These are phyloP conservation scores for Linnemannia exigua DNA, from an alignment of 192 early-diverging fungal species.

Conservation along the genomic window DNA sequence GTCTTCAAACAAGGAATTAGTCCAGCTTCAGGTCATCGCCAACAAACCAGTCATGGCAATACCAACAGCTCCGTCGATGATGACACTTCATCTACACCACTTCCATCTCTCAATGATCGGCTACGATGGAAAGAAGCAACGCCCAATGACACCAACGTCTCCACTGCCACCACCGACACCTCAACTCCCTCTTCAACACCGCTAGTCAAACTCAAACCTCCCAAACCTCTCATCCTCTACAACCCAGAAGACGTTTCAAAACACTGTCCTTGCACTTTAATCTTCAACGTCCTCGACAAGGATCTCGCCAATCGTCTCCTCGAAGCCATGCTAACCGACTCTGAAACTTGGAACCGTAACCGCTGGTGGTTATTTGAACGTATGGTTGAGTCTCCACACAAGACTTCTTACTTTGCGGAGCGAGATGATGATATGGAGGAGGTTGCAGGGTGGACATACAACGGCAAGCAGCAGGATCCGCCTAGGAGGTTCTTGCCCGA, in stretches of 20 bases:
- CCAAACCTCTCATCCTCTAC: slow-evolving; percentile 48
- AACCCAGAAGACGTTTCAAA: slow-evolving; percentile 44
- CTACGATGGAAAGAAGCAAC: slow-evolving; percentile 43
- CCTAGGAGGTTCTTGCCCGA: slow-evolving; percentile 48
- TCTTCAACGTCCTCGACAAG: slow-evolving; percentile 49
- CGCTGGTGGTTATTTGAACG: slow-evolving; percentile 60
- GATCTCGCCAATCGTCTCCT: slow-evolving; percentile 49
- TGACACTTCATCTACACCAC: background rate
- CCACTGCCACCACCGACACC: background rate
- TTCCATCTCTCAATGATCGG: slow-evolving; percentile 38
- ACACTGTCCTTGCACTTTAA: slow-evolving; percentile 48
- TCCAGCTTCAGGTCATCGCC: background rate
- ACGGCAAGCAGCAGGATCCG: slow-evolving; percentile 31
- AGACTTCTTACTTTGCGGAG: slow-evolving; percentile 49
- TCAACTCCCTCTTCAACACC: background rate
- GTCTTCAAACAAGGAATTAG: background rate
- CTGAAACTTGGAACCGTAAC: slow-evolving; percentile 53
- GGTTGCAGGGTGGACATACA: slow-evolving; percentile 44
- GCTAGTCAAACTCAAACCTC: slow-evolving; percentile 15
- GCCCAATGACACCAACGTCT: background rate
- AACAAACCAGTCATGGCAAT: too few species aligned
- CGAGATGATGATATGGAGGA: slow-evolving; percentile 33
- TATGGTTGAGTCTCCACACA: slow-evolving; percentile 56
- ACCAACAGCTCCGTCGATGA: background rate
- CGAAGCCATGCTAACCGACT: slow-evolving; percentile 46